These are phyloP conservation scores for Penicillium sp. DNA, from an alignment of 2,329 filamentous ascomycete genomes.

Conservation along the genomic window DNA sequence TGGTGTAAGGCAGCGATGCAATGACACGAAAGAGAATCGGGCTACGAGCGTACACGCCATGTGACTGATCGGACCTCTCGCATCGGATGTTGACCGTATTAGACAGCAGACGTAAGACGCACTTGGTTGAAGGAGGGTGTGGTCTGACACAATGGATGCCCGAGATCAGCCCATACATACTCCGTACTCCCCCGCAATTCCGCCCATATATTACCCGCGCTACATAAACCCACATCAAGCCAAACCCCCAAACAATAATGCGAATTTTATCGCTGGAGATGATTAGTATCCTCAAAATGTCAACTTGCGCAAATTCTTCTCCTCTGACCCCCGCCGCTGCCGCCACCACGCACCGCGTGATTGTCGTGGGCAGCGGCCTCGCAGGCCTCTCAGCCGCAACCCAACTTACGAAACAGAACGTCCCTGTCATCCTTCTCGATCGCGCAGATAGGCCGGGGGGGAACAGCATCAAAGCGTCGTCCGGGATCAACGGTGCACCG, in stretches of 20 bases:
- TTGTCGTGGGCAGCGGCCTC: conserved; percentile 69
- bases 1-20: too few species aligned
- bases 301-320: neutral
- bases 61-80: too few species aligned
- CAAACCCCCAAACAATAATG: neutral
- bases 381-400: conserved; percentile 66
- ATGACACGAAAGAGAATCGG: too few species aligned
- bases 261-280: neutral
- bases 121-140: too few species aligned
- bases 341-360: conserved; percentile 41
- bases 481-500: conserved; percentile 67
- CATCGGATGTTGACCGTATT: too few species aligned
- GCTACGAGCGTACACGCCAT: too few species aligned
- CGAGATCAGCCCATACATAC: too few species aligned
- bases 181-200: neutral
- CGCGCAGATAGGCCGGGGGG: conserved; percentile 64
- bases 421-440: conserved; percentile 64
- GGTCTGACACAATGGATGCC: too few species aligned
- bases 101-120: too few species aligned
- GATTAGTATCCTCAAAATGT: neutral
- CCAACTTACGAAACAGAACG: conserved; percentile 58
- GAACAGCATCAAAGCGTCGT: conserved; percentile 70
- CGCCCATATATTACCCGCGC: neutral
- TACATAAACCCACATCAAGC: neutral
- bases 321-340: neutral